These are phyloP conservation scores for Toxoplasma gondii DNA, from an alignment of 169 alveolate genomes.

Conservation along the genomic window DNA sequence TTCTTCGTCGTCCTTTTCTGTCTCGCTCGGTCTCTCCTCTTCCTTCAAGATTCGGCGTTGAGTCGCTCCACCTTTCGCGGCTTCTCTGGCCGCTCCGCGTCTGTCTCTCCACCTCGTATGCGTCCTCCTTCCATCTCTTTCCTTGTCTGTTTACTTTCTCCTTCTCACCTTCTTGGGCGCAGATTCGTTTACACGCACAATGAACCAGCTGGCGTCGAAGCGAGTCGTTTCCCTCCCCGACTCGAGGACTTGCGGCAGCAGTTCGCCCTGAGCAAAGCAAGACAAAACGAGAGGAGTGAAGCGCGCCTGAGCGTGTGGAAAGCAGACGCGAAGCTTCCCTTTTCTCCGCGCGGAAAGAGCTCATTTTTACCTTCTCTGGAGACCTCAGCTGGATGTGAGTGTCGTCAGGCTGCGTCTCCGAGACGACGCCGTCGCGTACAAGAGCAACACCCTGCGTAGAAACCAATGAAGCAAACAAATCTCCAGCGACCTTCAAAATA, in stretches of 20 bases:
- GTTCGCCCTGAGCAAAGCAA: slow-evolving; percentile 38
- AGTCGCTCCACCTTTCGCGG: no score
- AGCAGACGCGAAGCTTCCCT: background rate
- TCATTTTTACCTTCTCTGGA: slow-evolving; percentile 33
- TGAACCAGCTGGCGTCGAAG: slow-evolving; percentile 71
- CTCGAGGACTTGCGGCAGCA: slow-evolving; percentile 66
- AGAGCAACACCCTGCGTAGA: slow-evolving; percentile 46
- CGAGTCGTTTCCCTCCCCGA: slow-evolving; percentile 56
- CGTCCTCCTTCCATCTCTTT: background rate
- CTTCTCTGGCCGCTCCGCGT: no score
- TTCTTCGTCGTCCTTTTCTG: no score
- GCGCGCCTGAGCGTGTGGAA: background rate
- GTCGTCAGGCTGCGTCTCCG: slow-evolving; percentile 30
- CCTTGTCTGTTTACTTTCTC: no score
- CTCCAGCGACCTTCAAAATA: background rate
- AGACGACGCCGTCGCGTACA: slow-evolving; percentile 61
- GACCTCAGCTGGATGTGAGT: slow-evolving; percentile 21
- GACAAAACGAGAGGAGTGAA: background rate
- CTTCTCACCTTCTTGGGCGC: slow-evolving; percentile 61
- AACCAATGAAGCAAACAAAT: background rate
- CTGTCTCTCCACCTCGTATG: background rate
- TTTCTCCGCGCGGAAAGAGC: background rate
- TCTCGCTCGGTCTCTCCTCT: background rate
- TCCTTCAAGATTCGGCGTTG: no score
- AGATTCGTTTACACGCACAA: slow-evolving; percentile 68